These are phyloP conservation scores for Cladosporium halotolerans DNA, from an alignment of 2,329 filamentous ascomycete genomes.

Conservation along the genomic window DNA sequence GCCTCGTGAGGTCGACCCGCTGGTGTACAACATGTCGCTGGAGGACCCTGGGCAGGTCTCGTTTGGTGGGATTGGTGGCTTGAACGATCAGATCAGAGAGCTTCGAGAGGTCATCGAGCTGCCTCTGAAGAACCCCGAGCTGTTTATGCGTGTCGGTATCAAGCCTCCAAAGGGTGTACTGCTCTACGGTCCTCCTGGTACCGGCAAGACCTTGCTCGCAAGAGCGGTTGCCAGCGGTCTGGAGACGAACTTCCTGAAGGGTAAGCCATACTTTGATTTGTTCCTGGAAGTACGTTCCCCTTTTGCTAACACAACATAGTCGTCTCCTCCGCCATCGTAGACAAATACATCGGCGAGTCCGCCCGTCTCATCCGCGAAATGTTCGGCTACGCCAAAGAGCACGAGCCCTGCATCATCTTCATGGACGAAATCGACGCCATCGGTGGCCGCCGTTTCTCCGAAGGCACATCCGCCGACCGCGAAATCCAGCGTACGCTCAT, in stretches of 20 bases:
- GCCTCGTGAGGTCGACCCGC: constrained; percentile 91
- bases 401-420: constrained; percentile 99
- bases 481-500: constrained; percentile 98
- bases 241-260: constrained; percentile 97
- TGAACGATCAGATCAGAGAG: constrained; percentile 98
- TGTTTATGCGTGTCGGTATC: constrained; percentile 94
- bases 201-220: constrained; percentile 90
- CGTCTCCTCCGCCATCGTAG: constrained; percentile 96
- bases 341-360: constrained; percentile 99
- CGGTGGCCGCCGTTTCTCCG: constrained; percentile 90
- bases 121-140: constrained; percentile 95
- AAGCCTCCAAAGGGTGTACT: constrained; percentile 97
- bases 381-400: constrained; percentile 99
- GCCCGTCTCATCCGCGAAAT: constrained; percentile 96
- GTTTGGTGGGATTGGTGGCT: constrained; percentile 92
- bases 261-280: constrained; percentile 42
- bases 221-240: constrained; percentile 92
- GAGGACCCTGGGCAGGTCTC: constrained; percentile 97
- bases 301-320: constrained; percentile 49
- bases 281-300: background rate
- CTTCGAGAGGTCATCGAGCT: constrained; percentile 95
- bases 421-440: constrained; percentile 99
- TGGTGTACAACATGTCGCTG: constrained; percentile 99
- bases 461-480: constrained; percentile 93
- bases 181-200: constrained; percentile 92